These are phyloP conservation scores for Tulasnella sp. DNA, from an alignment of 768 basidiomycete genomes.

Conservation along the genomic window DNA sequence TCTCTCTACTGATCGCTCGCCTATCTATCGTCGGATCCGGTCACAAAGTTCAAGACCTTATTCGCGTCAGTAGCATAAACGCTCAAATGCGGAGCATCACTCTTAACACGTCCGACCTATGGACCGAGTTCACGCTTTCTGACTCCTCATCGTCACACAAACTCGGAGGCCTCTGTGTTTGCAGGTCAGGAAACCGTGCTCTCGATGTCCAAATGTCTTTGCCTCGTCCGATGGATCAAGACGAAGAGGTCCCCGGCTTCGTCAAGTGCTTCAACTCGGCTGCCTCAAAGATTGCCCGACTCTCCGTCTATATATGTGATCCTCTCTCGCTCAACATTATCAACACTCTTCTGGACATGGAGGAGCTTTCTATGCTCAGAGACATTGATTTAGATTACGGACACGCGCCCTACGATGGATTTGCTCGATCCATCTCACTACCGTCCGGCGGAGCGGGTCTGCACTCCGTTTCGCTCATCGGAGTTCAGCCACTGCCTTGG, in stretches of 20 bases:
- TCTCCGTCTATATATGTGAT: not conserved
- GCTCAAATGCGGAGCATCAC: not conserved
- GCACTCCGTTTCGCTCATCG: not conserved
- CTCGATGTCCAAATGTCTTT: not conserved
- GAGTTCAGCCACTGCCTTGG: not conserved
- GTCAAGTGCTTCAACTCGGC: not conserved
- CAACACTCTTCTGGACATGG: not conserved
- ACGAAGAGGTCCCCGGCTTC: not conserved
- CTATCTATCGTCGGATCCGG: not conserved
- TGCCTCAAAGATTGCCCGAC: not conserved
- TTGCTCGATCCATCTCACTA: not conserved
- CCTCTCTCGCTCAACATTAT: not conserved
- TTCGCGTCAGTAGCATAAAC: not conserved
- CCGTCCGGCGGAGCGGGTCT: not conserved
- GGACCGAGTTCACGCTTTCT: not conserved
- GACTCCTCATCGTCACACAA: not conserved
- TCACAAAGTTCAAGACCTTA: not conserved
- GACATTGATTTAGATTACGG: not conserved
- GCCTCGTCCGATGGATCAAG: not conserved
- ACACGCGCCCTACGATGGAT: not conserved
- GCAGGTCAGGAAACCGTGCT: not conserved
- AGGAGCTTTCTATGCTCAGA: not conserved
- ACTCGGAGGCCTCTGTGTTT: not conserved
- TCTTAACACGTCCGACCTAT: not conserved
- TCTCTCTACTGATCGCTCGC: not conserved